Conservation (phyloP, 2,329 filamentous ascomycete species). For the Lachnellula suecica region DNA sequence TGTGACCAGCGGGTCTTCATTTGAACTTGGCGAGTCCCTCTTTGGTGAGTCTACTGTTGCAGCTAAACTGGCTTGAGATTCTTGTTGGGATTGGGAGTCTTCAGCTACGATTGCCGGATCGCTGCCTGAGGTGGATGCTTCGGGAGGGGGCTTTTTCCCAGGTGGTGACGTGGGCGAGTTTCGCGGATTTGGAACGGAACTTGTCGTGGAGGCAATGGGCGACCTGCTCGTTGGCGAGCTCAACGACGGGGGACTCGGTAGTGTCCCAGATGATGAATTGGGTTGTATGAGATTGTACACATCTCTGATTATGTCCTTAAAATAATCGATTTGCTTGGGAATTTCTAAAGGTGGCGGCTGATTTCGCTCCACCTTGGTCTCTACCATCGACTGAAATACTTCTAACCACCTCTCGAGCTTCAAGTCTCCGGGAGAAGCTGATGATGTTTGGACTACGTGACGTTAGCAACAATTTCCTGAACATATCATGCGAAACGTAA, state of each 20-base stretch:
- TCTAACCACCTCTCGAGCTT: constrained; percentile 2
- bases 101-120: too few species aligned
- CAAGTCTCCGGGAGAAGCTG: not conserved
- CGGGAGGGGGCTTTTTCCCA: too few species aligned
- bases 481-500: not conserved
- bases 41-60: too few species aligned
- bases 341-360: not conserved
- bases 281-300: not conserved
- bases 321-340: not conserved
- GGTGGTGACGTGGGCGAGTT: not conserved
- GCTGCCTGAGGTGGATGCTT: too few species aligned
- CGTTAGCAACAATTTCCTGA: not conserved
- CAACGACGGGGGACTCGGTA: not conserved
- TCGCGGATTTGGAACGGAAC: not conserved
- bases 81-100: too few species aligned
- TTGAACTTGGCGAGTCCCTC: too few species aligned
- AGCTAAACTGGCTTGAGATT: too few species aligned
- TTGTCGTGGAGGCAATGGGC: not conserved
- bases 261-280: not conserved
- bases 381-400: not conserved
- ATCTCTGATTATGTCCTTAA: not conserved
- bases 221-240: not conserved
- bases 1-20: too few species aligned
- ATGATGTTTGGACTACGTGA: not conserved
- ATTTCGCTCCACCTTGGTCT: not conserved